These are phyloP conservation scores for Vitis rotundifolia DNA, from an alignment of 164 flowering plant genomes.

Conservation along the genomic window DNA sequence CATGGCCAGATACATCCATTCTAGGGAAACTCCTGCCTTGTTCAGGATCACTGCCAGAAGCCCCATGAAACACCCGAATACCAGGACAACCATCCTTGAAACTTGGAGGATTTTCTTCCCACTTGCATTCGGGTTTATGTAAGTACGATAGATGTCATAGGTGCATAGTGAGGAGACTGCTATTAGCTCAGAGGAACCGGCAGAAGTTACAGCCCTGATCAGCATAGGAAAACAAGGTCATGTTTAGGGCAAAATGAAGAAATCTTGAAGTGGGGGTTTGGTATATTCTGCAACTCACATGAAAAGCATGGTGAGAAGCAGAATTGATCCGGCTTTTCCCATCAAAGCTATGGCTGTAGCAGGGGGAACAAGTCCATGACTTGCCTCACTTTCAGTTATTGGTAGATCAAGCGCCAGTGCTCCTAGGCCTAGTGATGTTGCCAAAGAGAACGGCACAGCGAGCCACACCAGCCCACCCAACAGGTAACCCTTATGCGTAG, in stretches of 20 bases:
- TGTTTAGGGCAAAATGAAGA: neutral
- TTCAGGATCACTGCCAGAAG: conserved; percentile 79
- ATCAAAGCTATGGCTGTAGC: conserved; percentile 93
- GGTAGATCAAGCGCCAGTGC: conserved; percentile 96
- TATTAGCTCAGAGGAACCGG: conserved; percentile 91
- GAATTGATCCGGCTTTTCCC: conserved; percentile 91
- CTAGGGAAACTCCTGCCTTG: conserved; percentile 88
- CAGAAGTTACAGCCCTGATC: conserved; percentile 96
- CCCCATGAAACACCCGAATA: conserved; percentile 96
- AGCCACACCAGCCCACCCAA: conserved; percentile 96
- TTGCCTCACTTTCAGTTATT: conserved; percentile 69
- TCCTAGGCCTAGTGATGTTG: conserved; percentile 73
- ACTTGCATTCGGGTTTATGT: conserved; percentile 78
- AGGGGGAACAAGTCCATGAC: conserved; percentile 89
- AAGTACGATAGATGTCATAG: conserved; percentile 90
- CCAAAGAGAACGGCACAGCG: conserved; percentile 96
- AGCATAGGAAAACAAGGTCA: neutral
- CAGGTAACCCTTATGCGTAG: conserved; percentile 94
- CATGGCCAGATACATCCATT: conserved; percentile 98
- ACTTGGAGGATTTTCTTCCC: conserved; percentile 85
- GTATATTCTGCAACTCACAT: conserved; percentile 55
- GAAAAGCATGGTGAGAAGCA: conserved; percentile 92
- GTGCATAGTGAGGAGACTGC: conserved; percentile 96
- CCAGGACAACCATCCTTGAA: conserved; percentile 65
- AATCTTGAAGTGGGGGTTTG: neutral